Conservation (phyloP, 1,284 basidiomycete genomes). For the Puccinia sorghi region DNA sequence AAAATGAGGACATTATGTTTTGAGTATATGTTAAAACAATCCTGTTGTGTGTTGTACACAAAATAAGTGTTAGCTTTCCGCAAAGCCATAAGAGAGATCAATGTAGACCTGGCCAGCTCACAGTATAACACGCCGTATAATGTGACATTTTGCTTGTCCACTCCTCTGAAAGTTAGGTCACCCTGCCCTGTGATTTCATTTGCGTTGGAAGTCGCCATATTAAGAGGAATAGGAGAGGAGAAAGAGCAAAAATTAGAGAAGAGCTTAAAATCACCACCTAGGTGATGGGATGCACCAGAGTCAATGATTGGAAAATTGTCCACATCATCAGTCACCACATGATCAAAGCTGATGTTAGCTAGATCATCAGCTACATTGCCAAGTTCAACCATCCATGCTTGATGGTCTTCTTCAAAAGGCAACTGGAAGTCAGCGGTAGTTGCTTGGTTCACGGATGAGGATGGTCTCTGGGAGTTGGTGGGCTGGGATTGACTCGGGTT, state of each 20-base stretch:
- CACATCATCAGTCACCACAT: neutral
- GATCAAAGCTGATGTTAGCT: neutral
- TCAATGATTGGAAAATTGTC: neutral
- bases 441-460: neutral
- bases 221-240: conserved; percentile 5
- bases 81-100: neutral
- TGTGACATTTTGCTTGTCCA: neutral
- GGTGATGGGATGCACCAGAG: conserved; percentile 18
- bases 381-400: neutral
- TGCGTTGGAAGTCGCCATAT: neutral
- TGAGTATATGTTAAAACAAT: neutral
- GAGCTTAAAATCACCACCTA: neutral
- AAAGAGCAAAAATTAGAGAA: neutral
- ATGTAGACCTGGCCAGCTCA: neutral
- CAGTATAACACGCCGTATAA: neutral
- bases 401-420: neutral
- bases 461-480: neutral
- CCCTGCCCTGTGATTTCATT: neutral
- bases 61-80: neutral
- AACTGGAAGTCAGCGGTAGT: neutral
- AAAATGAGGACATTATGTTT: neutral
- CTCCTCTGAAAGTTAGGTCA: neutral
- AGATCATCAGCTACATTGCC: neutral
- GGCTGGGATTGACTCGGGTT: neutral
- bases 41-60: neutral